Conservation (phyloP, 805 yeast genomes). For the Candida golubevii region DNA sequence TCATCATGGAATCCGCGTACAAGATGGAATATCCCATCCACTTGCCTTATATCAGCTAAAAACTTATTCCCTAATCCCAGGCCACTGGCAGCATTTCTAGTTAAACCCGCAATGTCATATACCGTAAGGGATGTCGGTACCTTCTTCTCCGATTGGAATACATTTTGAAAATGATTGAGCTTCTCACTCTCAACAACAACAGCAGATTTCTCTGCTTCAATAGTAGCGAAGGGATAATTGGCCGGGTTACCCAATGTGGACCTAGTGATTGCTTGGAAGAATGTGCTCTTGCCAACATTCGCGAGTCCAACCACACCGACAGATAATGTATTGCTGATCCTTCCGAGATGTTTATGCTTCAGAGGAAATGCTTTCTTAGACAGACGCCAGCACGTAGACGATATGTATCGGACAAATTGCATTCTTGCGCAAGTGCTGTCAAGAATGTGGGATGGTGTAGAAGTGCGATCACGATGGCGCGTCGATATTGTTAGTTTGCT, state of each 20-base stretch:
- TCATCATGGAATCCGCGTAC: conserved; percentile 67
- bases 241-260: conserved; percentile 95
- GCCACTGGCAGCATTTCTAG: conserved; percentile 94
- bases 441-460: no score
- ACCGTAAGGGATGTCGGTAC: conserved; percentile 92
- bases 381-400: conserved; percentile 10
- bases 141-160: conserved; percentile 78
- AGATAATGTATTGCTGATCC: conserved; percentile 16
- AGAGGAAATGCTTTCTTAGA: conserved; percentile 13
- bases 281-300: conserved; percentile 93
- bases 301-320: conserved; percentile 93
- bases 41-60: conserved; percentile 93
- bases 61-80: conserved; percentile 98
- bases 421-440: neutral
- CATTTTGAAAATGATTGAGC: conserved; percentile 67
- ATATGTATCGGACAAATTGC: conserved; percentile 9
- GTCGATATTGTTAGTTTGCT: no score
- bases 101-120: conserved; percentile 96
- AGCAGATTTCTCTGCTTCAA: conserved; percentile 97
- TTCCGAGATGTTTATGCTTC: conserved; percentile 14
- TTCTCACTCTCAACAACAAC: conserved; percentile 90
- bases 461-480: no score
- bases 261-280: conserved; percentile 94
- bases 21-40: conserved; percentile 96
- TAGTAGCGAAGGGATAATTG: conserved; percentile 96